Evolutionary conservation across 331 rosid species (phyloP), one percentile per base, ranked within the genome.

Genomic region (Pyracantha coccinea): DNA sequence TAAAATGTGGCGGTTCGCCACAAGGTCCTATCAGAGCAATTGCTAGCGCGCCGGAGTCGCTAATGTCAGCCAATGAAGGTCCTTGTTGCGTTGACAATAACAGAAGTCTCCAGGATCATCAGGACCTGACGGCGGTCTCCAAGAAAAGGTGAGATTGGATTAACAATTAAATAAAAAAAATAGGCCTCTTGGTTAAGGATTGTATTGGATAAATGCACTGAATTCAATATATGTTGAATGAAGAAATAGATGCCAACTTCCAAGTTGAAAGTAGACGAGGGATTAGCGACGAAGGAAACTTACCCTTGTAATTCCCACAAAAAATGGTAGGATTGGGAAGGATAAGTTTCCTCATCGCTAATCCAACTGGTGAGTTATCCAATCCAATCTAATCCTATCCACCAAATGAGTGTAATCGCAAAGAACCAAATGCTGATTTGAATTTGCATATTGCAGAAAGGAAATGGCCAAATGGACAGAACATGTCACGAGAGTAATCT

Each of bases 111-210:
- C 81, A 66, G 75, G 84, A 87, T 66, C 80, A 74, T 52, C 89
- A 83, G 50, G 90, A 82, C 20, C 61, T 55, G 33, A 69, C 73
- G 71, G 80, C 71, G 4, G 75, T 73, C 74, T 71, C 91, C 62
- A 90, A 90, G 86, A 93, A 90, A 81, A 93, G 97, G 98, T 89
- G 71, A 82, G 59, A 33, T 25, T 13, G n/a, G 10, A 29, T 6
- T 15, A 15, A 9, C n/a, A 67, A 20, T 72, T 70, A 28, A 27
- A 75, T 62, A 2, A 15, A 14, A 29, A 33, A 66, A 14, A 45
- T 4, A 4, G 52, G 52, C 52, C 52, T 45, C 2, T 45, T 45
- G 52, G 19, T 14, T 19, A 45, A 14, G 52, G 52, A 44, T 44
- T 44, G 16, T 13, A 13, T 15, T 4, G 19, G 54, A 47, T 15